Conservation (phyloP, 352 stramenopile species). For the Stephanocyclus meneghinianus region DNA sequence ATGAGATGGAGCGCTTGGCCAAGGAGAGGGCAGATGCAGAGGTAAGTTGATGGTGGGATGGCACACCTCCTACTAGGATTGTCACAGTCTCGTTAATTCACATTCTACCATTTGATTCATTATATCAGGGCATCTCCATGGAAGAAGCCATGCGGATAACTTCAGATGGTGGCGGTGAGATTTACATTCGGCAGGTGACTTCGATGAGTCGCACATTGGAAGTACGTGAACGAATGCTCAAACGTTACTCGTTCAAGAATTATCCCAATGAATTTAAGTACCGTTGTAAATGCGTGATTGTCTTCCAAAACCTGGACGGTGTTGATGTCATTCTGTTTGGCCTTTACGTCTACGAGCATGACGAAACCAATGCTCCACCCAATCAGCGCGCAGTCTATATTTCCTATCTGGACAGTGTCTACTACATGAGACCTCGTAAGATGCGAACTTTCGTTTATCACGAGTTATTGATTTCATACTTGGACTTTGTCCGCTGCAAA, state of each 20-base stretch:
- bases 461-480: slow-evolving; percentile 96
- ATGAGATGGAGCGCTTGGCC: slow-evolving; percentile 79
- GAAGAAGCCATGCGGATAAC: slow-evolving; percentile 87
- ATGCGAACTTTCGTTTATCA: slow-evolving; percentile 99
- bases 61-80: not conserved
- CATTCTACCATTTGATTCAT: slow-evolving; percentile 5
- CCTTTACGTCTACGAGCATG: slow-evolving; percentile 99
- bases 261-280: slow-evolving; percentile 85
- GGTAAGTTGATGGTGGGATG: slow-evolving; percentile 31
- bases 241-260: slow-evolving; percentile 89
- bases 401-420: slow-evolving; percentile 99
- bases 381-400: slow-evolving; percentile 96
- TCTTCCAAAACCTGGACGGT: slow-evolving; percentile 99
- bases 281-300: slow-evolving; percentile 97
- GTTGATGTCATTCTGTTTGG: slow-evolving; percentile 99
- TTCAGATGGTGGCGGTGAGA: slow-evolving; percentile 81
- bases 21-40: slow-evolving; percentile 59
- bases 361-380: slow-evolving; percentile 92
- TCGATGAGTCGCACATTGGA: slow-evolving; percentile 95
- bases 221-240: slow-evolving; percentile 93
- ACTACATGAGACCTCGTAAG: slow-evolving; percentile 95
- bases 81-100: not conserved
- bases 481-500: slow-evolving; percentile 95
- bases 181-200: slow-evolving; percentile 93
- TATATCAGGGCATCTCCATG: slow-evolving; percentile 76